Conservation (phyloP, 306 rosid genomes). For the Acacia confusa region DNA sequence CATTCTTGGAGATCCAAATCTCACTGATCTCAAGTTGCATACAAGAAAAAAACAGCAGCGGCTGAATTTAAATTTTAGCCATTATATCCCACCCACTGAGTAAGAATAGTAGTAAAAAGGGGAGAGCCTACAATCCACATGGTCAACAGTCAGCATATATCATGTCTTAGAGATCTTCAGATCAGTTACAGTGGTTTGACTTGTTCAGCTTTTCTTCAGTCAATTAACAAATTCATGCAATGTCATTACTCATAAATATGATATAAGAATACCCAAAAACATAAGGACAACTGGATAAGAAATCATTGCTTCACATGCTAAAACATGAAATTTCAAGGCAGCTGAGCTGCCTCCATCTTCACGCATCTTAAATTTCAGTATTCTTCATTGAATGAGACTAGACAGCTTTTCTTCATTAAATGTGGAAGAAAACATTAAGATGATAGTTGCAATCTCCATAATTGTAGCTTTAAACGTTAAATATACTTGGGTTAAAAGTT, state of each 20-base stretch:
- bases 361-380: slow-evolving; percentile 5
- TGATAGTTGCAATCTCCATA: background rate
- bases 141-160: slow-evolving; percentile 19
- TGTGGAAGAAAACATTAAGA: background rate
- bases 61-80: slow-evolving; percentile 12
- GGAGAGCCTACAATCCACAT: slow-evolving; percentile 2
- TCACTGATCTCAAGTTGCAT: slow-evolving; percentile 20
- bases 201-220: background rate
- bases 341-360: slow-evolving; percentile 15
- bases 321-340: slow-evolving; percentile 21
- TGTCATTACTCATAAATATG: background rate
- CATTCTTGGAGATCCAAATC: slow-evolving; percentile 12
- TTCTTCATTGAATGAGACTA: slow-evolving; percentile 1
- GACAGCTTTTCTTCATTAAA: slow-evolving; percentile 6
- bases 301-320: background rate
- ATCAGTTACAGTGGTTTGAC: background rate
- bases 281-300: background rate
- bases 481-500: slow-evolving; percentile 5
- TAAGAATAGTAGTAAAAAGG: slow-evolving; percentile 7
- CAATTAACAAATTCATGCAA: slow-evolving; percentile 11
- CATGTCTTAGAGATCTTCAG: background rate
- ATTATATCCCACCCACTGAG: slow-evolving; percentile 8
- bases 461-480: background rate
- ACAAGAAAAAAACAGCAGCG: slow-evolving; percentile 19
- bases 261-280: slow-evolving; percentile 25